Evolutionary conservation across 176 grass and related monocot species (phyloP).

Genomic region (Bonia amplexicaulis): DNA sequence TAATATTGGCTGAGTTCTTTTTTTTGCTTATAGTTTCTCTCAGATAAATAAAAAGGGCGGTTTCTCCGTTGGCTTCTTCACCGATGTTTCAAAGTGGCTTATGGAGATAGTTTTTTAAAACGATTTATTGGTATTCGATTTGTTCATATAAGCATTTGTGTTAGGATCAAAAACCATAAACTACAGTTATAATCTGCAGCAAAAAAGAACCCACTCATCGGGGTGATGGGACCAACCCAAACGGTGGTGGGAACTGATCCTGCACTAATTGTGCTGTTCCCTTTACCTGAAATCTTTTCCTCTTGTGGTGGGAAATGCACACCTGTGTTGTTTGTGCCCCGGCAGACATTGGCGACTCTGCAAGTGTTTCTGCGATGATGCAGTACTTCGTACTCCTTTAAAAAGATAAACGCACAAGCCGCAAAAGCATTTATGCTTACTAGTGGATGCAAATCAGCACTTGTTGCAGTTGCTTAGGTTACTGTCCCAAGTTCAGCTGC

Average conservation of each 20-base stretch:
- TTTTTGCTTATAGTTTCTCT: too few species aligned
- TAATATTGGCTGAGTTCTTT: neutral
- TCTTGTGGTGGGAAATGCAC: neutral
- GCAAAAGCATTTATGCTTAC: neutral
- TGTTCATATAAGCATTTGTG: too few species aligned
- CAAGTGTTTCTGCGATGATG: neutral
- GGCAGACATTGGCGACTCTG: neutral
- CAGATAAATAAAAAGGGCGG: too few species aligned
- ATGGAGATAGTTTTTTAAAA: too few species aligned
- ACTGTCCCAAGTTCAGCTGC: too few species aligned
- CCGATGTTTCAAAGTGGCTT: too few species aligned
- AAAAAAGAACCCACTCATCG: neutral
- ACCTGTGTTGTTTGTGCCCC: neutral
- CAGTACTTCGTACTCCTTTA: too few species aligned
- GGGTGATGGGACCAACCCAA: neutral
- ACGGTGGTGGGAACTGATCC: neutral
- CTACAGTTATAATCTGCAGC: too few species aligned
- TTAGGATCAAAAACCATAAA: too few species aligned
- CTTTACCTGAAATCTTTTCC: conserved; percentile 1
- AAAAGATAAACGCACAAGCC: neutral
- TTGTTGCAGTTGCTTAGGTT: neutral
- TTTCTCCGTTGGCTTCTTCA: too few species aligned
- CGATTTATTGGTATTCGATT: too few species aligned
- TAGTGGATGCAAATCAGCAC: neutral
- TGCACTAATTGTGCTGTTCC: neutral